Evolutionary conservation across 805 yeast species (phyloP), one percentile per base, ranked within the genome.

Genomic region (Sugiyamaella qingdaonensis): DNA sequence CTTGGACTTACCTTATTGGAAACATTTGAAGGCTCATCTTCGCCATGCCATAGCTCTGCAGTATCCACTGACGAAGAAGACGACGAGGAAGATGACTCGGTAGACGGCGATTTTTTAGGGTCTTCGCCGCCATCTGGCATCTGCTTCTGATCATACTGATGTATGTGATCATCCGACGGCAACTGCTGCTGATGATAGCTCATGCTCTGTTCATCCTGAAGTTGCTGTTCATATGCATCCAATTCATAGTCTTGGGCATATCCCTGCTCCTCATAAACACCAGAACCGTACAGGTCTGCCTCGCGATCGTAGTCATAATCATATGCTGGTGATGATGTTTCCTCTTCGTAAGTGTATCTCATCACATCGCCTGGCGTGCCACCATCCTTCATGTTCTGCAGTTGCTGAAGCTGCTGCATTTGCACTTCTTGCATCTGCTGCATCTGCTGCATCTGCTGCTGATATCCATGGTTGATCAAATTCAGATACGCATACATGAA

Each of bases 401-500:
- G 49, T 39, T 53, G 52, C 29, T 36, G 58, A 5, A 41, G 51
- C 18, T 47, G 57, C 5, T n/a, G 16, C 14, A 9, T 31, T 27
- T 43, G 50, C 21, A 21, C 32, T 32, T 44, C 53, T 47, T 51
- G 51, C 54, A 54, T 52, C 39, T 54, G 55, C 44, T 57, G 55
- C 51, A 49, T 27, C 53, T 59, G 62, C 53, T 55, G 61, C 41
- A 61, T 59, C 58, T 69, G 71, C 60, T 67, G 71, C 60, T 66
- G 71, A 54, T 67, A 68, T 36, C 72, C 91, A 66, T 92, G 97
- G 68, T 92, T 95, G 52, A 94, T 96, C 69, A 94, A 75, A 65
- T 94, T 92, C 74, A 94, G 78, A 69, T 94, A 94, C 0, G 97
- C 92, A 66, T 94, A 94, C 99, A 94, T 94, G 79, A 94, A 94